These are phyloP conservation scores for Penicillium sp. DNA, from an alignment of 2,329 filamentous ascomycete genomes.

Conservation along the genomic window DNA sequence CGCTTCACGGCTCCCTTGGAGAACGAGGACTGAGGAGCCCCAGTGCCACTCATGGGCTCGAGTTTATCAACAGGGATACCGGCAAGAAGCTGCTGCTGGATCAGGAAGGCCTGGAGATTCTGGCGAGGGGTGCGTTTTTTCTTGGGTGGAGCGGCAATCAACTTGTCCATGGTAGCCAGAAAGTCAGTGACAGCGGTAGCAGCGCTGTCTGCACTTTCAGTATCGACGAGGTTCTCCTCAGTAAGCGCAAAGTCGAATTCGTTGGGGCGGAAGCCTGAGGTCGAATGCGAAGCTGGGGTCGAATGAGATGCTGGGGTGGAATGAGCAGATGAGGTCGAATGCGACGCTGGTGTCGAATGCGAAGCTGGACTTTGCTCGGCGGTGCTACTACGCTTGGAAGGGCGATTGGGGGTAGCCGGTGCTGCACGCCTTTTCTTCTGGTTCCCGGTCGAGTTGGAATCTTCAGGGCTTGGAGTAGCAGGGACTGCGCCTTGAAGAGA, in stretches of 20 bases:
- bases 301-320: background rate
- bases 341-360: background rate
- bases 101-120: constrained; percentile 23
- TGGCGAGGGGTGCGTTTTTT: background rate
- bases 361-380: background rate
- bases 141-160: background rate
- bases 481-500: background rate
- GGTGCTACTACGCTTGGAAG: background rate
- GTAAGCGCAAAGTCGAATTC: background rate
- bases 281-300: background rate
- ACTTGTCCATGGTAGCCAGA: background rate
- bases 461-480: background rate
- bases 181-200: background rate
- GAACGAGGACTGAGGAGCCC: background rate
- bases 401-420: background rate
- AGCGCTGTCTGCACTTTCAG: background rate
- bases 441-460: background rate
- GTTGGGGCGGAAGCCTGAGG: background rate
- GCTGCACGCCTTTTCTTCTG: background rate
- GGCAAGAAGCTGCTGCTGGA: constrained; percentile 28
- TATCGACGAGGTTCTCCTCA: background rate
- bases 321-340: background rate
- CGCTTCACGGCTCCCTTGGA: background rate
- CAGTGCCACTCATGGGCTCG: constrained; percentile 13
- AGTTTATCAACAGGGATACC: constrained; percentile 25